These are phyloP conservation scores for Agaricus subrufescens DNA, from an alignment of 768 basidiomycete genomes.

Conservation along the genomic window DNA sequence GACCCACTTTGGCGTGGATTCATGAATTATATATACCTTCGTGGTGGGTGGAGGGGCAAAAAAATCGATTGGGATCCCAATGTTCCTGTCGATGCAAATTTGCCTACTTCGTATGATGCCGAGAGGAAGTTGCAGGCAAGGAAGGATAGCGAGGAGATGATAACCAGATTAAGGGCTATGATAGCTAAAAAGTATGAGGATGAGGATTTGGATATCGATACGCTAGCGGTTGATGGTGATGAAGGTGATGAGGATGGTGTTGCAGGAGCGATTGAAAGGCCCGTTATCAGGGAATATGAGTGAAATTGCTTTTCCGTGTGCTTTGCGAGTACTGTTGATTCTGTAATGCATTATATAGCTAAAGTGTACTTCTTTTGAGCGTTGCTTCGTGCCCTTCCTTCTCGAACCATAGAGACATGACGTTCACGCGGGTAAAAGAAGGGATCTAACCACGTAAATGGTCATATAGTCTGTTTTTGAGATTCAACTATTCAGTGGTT, in stretches of 20 bases:
- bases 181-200: conserved; percentile 25
- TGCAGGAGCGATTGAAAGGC: conserved; percentile 23
- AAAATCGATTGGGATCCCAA: conserved; percentile 27
- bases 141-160: conserved; percentile 33
- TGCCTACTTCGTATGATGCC: conserved; percentile 26
- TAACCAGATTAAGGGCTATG: conserved; percentile 26
- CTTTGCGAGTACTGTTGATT: no score
- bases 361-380: no score
- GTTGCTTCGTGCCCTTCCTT: no score
- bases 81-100: conserved; percentile 24
- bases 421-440: no score
- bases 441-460: no score
- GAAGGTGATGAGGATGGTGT: conserved; percentile 22
- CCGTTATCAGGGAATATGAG: conserved; percentile 27
- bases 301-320: conserved; percentile 3
- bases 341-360: no score
- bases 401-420: no score
- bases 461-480: no score
- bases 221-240: conserved; percentile 16
- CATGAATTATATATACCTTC: conserved; percentile 47
- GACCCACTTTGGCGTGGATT: conserved; percentile 59
- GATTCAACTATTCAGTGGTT: no score
- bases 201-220: conserved; percentile 21
- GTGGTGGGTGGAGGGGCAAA: conserved; percentile 51
- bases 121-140: conserved; percentile 22